A percentile compares a stretch with the other conserved stretches of the same genome.
phyloP scores from a whole-genome alignment of 495 filamentous ascomycete species.

The Bathelium albidoporum region DNA sequence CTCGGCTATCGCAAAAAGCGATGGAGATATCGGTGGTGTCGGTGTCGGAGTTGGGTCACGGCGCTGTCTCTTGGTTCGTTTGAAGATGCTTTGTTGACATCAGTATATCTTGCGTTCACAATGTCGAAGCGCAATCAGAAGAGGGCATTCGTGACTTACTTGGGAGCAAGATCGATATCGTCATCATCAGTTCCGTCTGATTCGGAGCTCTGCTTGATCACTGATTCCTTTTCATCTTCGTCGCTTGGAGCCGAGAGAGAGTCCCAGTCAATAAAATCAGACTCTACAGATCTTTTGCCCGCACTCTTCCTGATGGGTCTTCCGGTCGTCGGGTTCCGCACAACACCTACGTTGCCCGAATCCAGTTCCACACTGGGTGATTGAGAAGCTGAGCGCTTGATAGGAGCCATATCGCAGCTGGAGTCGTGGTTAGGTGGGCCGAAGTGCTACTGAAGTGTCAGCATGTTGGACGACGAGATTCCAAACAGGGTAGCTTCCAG shows the following conservation, averaged over 20 bases:
- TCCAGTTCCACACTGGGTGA: not conserved
- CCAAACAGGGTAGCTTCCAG: not conserved
- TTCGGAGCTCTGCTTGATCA: constrained; percentile 8
- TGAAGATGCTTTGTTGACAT: not conserved
- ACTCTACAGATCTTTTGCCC: not conserved
- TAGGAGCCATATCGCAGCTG: not conserved
- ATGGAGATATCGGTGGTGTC: constrained; percentile 10
- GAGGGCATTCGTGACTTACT: not conserved
- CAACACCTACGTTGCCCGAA: not conserved
- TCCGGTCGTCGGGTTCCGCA: constrained; percentile 3
- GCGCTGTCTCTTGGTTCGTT: not conserved
- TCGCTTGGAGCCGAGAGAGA: not conserved
- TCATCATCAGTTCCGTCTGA: not conserved
- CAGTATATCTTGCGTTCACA: not conserved
- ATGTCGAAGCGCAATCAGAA: not conserved
- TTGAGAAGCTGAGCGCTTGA: not conserved
- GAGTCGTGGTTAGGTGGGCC: not conserved
- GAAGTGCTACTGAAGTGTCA: not conserved
- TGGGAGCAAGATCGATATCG: not conserved
- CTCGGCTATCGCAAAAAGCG: not conserved
- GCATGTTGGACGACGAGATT: not conserved
- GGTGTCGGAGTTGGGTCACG: not conserved
- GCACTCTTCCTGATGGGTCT: constrained; percentile 6
- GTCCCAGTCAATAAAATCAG: not conserved
- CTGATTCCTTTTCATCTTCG: constrained; percentile 5